Percentiles rank a stretch among this genome's conserved stretches.
These are phyloP conservation scores for Pleoardoris graminearum DNA, from an alignment of 2,329 filamentous ascomycete species.

Conservation along the genomic window DNA sequence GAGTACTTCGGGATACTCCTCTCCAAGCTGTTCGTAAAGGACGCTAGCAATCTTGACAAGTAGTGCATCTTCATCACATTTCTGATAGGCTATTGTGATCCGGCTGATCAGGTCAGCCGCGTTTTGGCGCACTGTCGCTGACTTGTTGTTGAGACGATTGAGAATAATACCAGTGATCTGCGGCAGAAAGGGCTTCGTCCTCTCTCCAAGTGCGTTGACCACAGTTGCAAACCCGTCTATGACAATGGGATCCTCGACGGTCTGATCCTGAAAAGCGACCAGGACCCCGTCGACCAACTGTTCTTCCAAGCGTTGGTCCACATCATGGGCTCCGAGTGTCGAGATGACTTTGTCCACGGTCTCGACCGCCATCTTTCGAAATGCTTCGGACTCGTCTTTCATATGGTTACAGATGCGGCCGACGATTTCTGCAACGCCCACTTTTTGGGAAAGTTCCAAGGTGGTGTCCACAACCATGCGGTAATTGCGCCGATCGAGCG, in stretches of 20 bases:
- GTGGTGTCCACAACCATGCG: slow-evolving; percentile 97
- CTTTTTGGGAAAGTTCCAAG: slow-evolving; percentile 94
- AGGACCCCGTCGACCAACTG: slow-evolving; percentile 93
- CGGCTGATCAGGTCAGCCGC: slow-evolving; percentile 95
- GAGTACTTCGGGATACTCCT: slow-evolving; percentile 97
- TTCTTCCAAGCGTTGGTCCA: slow-evolving; percentile 90
- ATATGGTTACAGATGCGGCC: slow-evolving; percentile 92
- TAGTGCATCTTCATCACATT: slow-evolving; percentile 92
- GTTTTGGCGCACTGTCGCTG: slow-evolving; percentile 92
- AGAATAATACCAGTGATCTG: slow-evolving; percentile 97
- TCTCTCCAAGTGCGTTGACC: slow-evolving; percentile 88
- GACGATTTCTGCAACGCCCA: slow-evolving; percentile 94
- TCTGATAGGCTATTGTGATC: slow-evolving; percentile 98
- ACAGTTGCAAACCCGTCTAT: slow-evolving; percentile 98
- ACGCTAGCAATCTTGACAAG: slow-evolving; percentile 95
- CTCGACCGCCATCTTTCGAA: slow-evolving; percentile 98
- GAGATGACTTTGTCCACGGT: slow-evolving; percentile 96
- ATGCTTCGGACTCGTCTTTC: slow-evolving; percentile 97
- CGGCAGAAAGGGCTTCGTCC: slow-evolving; percentile 94
- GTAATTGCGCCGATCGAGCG: slow-evolving; percentile 95
- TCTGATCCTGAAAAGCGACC: slow-evolving; percentile 97
- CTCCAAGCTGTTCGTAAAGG: slow-evolving; percentile 95
- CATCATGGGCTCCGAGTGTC: slow-evolving; percentile 88
- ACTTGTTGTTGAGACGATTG: slow-evolving; percentile 97
- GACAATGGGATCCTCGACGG: slow-evolving; percentile 92